Percentiles rank a stretch among this genome's conserved stretches.
Conservation (phyloP, 2,329 filamentous ascomycete species). For the Phaeosphaeriaceae sp. region DNA sequence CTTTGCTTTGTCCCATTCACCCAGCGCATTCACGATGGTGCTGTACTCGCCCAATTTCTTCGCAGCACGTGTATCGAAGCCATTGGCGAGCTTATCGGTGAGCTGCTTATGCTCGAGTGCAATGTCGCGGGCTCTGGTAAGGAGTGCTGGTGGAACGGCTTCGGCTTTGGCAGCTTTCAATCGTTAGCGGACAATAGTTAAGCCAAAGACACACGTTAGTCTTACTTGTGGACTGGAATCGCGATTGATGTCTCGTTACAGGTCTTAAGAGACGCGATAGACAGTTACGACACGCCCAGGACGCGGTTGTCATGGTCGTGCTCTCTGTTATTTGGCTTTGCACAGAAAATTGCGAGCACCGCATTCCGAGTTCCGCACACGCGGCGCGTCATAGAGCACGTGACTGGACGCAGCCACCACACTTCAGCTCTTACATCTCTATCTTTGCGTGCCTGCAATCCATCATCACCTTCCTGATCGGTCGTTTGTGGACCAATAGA, state of each 20-base stretch:
- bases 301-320: slow-evolving; percentile 47
- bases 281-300: slow-evolving; percentile 58
- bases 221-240: slow-evolving; percentile 38
- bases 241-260: slow-evolving; percentile 31
- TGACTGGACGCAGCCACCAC: slow-evolving; percentile 17
- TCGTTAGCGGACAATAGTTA: neutral
- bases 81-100: slow-evolving; percentile 58
- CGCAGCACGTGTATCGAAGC: slow-evolving; percentile 63
- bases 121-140: slow-evolving; percentile 63
- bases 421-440: neutral
- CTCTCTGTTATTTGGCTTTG: slow-evolving; percentile 10
- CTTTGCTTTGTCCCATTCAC: slow-evolving; percentile 65
- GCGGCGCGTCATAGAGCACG: slow-evolving; percentile 33
- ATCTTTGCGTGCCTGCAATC: neutral
- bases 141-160: slow-evolving; percentile 60
- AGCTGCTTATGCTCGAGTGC: slow-evolving; percentile 63
- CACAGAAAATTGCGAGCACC: slow-evolving; percentile 16
- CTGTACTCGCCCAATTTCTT: slow-evolving; percentile 65
- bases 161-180: slow-evolving; percentile 29
- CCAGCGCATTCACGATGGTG: slow-evolving; percentile 59
- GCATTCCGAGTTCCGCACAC: slow-evolving; percentile 26
- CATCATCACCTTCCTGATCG: slow-evolving; percentile 1
- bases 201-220: neutral
- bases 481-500: slow-evolving; percentile 4
- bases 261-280: slow-evolving; percentile 49